Base-by-base conservation (phyloP, 352 stramenopile species). In the Paralagenidium karlingii region DNA sequence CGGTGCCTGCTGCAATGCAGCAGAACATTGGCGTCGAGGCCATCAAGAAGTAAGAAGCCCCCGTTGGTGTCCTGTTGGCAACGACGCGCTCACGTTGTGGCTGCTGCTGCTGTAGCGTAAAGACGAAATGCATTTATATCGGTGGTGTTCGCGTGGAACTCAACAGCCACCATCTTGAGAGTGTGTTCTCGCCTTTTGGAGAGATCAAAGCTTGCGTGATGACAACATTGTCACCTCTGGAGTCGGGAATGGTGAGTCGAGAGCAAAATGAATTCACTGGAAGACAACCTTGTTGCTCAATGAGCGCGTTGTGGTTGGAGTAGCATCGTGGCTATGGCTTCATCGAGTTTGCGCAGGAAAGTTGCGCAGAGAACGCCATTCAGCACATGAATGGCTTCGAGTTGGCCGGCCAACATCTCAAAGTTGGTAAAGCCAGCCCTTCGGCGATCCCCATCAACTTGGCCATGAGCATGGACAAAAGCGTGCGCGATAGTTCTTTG, bases 331-430 rank as follows among this genome's bases (percentile, higher is more conserved):
- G 71, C 5, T 87, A 80, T 38, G 74, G 74, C 2, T 87, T 87
- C 29, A 58, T 87, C 36, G 63, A 82, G 41, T 87, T 84, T 44
- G 39, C 62, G 0, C 63, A 84, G 28, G 70, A 83, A 29, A 57
- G 34, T 10, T 77, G 53, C 11, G 74, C 74, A 10, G 30, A 33
- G 38, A 87, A 60, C 46, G 74, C 74, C 12, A 84, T 87, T 30
- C 69, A 87, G 51, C 74, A 87, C 40, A 87, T 87, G 74, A 74
- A 87, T 43, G 68, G 66, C 19, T 87, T 87, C 40, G 74, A 87
- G 21, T 44, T 87, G 13, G 74, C 74, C 24, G 74, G 74, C 9
- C 68, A 84, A 33, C 54, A 71, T 15, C 70, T 87, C 10, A 77
- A 82, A 47, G 70, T 87, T 4, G 74, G 74, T 45, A 87, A 87